Base-by-base conservation (phyloP, 768 basidiomycete species). In the Psilocybe azurescens region DNA sequence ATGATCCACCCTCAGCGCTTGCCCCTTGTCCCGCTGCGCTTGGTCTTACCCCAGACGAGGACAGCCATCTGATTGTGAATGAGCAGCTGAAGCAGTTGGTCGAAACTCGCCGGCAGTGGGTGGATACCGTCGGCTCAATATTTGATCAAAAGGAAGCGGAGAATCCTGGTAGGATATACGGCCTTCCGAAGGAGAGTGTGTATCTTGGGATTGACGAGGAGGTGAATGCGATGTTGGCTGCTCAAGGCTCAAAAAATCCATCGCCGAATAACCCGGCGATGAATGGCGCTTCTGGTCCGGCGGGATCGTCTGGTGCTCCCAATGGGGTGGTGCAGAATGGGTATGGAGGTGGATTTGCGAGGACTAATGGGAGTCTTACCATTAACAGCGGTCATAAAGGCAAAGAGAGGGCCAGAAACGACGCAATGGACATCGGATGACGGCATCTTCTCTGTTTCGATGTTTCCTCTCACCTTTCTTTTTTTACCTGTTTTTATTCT, bases 181-280 rank as follows among this genome's bases (percentile, higher is more conserved):
- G 91, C n/a, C 78, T 95, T 16, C 94, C 94, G 2, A 75, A 79
- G 74, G 80, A 76, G 76, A 94, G 90, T 71, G 76, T 96, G 10
- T 98, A 86, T 73, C 82, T 83, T 55, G 95, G 89, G 20, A 74
- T 94, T 53, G 89, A 91, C 3, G 88, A 89, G 59, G 87, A 87
- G 65, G 81, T 89, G 7, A 71, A 74, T 52, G 75, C 68, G 70
- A 75, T 77, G 61, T 59, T 75, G 59, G 53, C 67, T 46, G 65
- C 68, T 24, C 59, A 56, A 28, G 71, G 72, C 53, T 56, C 61
- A 48, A 68, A 69, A 29, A 58, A 61, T 47, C 30, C 30, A 16
- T 41, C 41, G 51, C 70, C 61, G 13, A 60, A 64, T 49, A 64
- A 65, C 50, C 56, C 64, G 33, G 71, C 70, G 59, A 62, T 69